Conservation (phyloP, 192 early-diverging fungal species). For the Coemansia sp. region DNA sequence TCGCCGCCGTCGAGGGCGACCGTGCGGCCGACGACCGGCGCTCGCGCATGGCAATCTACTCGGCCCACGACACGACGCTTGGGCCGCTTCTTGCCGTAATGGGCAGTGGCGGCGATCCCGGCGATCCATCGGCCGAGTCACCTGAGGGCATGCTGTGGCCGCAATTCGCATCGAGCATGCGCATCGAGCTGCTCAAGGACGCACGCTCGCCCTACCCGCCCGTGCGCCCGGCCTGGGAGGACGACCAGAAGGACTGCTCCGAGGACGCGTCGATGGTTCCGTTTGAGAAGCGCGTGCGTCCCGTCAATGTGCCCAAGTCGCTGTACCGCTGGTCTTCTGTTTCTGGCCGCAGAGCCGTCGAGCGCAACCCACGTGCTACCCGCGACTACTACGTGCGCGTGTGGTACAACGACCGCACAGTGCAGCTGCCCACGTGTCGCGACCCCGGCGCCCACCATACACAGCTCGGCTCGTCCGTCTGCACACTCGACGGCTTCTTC, state of each 20-base stretch:
- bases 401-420: conserved; percentile 40
- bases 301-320: conserved; percentile 29
- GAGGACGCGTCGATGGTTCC: conserved; percentile 19
- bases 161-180: conserved; percentile 33
- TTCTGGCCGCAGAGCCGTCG: not conserved
- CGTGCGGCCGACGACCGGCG: conserved; percentile 10
- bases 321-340: conserved; percentile 31
- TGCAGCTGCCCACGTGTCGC: conserved; percentile 44
- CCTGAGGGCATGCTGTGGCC: conserved; percentile 25
- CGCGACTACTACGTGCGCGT: conserved; percentile 53
- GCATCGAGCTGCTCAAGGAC: conserved; percentile 48
- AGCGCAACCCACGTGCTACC: conserved; percentile 24
- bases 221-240: conserved; percentile 35
- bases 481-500: conserved; percentile 53
- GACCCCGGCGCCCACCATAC: conserved; percentile 50
- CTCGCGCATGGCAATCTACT: conserved; percentile 38
- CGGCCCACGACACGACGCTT: conserved; percentile 51
- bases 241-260: conserved; percentile 20
- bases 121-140: not conserved
- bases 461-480: conserved; percentile 28
- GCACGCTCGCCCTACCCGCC: conserved; percentile 20
- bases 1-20: conserved; percentile 27
- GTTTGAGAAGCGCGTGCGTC: conserved; percentile 27
- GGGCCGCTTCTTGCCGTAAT: conserved; percentile 39
- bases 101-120: conserved; percentile 15